Percentiles rank a stretch among this genome's conserved stretches.
Evolutionary conservation across 768 basidiomycete species (phyloP).

Genomic region (Trametes sanguinea): DNA sequence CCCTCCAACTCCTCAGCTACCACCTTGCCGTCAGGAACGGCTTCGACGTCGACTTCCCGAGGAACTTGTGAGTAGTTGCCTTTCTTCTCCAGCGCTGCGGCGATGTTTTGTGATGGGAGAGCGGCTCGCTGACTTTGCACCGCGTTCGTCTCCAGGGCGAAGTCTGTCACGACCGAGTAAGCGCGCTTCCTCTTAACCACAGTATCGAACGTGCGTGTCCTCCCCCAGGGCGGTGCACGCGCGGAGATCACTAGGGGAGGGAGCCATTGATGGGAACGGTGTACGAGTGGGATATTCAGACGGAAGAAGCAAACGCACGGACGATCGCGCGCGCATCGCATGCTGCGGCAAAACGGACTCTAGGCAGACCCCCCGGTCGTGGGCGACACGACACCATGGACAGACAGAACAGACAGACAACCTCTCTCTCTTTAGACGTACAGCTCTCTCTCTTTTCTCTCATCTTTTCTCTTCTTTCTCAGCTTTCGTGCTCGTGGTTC

Average conservation of each 20-base stretch:
- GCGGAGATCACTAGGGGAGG: background rate
- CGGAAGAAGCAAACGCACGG: conserved; percentile 16
- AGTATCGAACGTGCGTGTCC: background rate
- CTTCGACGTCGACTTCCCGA: conserved; percentile 97
- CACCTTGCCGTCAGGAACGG: conserved; percentile 95
- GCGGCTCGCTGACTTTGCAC: background rate
- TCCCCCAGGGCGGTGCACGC: background rate
- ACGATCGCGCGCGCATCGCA: conserved; percentile 7
- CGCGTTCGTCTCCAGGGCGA: conserved; percentile 29
- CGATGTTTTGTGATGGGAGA: background rate
- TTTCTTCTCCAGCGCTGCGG: background rate
- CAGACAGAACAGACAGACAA: background rate
- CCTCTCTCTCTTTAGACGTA: conserved; percentile 7
- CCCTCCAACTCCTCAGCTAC: conserved; percentile 93
- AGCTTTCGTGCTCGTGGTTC: background rate
- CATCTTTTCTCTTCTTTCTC: background rate
- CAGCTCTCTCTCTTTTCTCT: background rate
- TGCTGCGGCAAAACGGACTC: conserved; percentile 18
- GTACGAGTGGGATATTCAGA: conserved; percentile 5
- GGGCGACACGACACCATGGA: background rate
- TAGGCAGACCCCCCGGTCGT: background rate
- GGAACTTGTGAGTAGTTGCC: conserved; percentile 73
- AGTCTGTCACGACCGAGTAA: conserved; percentile 39
- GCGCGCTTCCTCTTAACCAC: background rate
- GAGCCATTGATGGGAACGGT: background rate